phyloP scores from a whole-genome alignment of 2,329 filamentous ascomycete species.

The Trichoderma sp. region DNA sequence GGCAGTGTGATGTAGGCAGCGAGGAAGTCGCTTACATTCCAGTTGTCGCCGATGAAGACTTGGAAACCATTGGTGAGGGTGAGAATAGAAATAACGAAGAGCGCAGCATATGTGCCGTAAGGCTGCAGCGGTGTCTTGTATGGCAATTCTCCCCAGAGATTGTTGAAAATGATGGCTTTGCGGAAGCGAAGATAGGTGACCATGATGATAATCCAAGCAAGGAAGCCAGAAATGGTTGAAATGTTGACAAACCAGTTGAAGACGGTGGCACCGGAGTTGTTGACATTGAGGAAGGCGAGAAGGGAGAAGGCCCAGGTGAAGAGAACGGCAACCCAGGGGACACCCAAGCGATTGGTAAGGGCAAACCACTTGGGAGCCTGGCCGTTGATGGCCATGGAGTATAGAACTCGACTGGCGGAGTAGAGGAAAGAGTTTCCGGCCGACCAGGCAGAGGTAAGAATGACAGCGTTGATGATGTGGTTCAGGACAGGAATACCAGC shows the following conservation, averaged over 20 bases:
- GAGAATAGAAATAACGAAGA: conserved; percentile 60
- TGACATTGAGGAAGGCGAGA: conserved; percentile 68
- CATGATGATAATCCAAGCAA: conserved; percentile 60
- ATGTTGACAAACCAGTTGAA: conserved; percentile 73
- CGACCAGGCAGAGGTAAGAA: conserved; percentile 65
- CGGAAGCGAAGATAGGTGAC: conserved; percentile 60
- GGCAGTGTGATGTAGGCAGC: conserved; percentile 62
- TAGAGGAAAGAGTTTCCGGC: conserved; percentile 63
- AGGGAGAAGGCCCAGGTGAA: conserved; percentile 59
- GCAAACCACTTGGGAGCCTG: conserved; percentile 64
- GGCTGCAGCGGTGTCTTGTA: conserved; percentile 56
- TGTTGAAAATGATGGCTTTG: conserved; percentile 52
- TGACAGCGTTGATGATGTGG: conserved; percentile 65
- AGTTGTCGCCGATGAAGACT: conserved; percentile 66
- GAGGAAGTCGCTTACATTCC: conserved; percentile 62
- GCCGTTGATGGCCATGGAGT: conserved; percentile 64
- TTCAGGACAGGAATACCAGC: conserved; percentile 63
- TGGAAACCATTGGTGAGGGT: conserved; percentile 73
- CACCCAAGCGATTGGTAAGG: conserved; percentile 58
- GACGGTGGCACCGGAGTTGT: conserved; percentile 58
- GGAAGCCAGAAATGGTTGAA: conserved; percentile 60
- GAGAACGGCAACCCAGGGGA: conserved; percentile 56
- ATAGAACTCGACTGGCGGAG: conserved; percentile 67
- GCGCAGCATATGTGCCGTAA: conserved; percentile 61
- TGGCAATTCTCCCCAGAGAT: conserved; percentile 49